These are phyloP conservation scores for Aspergillus coremiiformis DNA, from an alignment of 495 filamentous ascomycete species.

Conservation along the genomic window DNA sequence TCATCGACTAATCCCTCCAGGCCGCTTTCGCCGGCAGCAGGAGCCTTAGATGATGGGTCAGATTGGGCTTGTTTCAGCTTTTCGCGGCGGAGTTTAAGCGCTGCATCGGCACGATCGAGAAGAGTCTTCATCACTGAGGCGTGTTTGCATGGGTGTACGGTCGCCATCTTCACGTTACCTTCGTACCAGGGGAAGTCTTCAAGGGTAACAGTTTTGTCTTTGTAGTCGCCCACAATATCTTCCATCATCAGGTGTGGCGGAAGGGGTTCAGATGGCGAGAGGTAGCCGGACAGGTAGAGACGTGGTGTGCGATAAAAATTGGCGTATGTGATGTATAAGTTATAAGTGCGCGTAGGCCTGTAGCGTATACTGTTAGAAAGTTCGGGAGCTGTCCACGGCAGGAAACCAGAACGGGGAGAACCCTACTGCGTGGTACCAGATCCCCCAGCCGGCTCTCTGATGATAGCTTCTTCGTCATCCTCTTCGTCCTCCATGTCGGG, in stretches of 20 bases:
- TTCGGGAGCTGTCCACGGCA: neutral
- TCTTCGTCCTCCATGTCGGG: slow-evolving; percentile 98
- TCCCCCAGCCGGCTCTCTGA: slow-evolving; percentile 59
- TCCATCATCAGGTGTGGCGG: slow-evolving; percentile 94
- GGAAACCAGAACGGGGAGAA: neutral
- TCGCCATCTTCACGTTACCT: slow-evolving; percentile 81
- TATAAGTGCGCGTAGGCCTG: slow-evolving; percentile 85
- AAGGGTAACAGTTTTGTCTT: slow-evolving; percentile 97
- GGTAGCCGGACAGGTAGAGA: slow-evolving; percentile 89
- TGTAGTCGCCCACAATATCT: slow-evolving; percentile 98
- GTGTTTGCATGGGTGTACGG: slow-evolving; percentile 88
- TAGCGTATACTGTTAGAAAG: neutral
- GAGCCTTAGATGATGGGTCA: slow-evolving; percentile 28
- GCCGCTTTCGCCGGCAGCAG: slow-evolving; percentile 47
- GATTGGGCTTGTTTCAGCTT: slow-evolving; percentile 54
- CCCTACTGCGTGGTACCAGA: slow-evolving; percentile 63
- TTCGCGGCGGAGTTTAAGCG: slow-evolving; percentile 78
- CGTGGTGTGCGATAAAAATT: slow-evolving; percentile 96
- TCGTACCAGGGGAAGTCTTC: slow-evolving; percentile 95
- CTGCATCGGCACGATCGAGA: slow-evolving; percentile 88
- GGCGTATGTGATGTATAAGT: slow-evolving; percentile 94
- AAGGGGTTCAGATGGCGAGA: slow-evolving; percentile 73
- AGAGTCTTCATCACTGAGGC: slow-evolving; percentile 97
- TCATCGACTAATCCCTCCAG: slow-evolving; percentile 61
- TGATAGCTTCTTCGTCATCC: slow-evolving; percentile 96